Evolutionary conservation across 345 rosid species (phyloP).

Genomic region (Hirschfeldia incana): DNA sequence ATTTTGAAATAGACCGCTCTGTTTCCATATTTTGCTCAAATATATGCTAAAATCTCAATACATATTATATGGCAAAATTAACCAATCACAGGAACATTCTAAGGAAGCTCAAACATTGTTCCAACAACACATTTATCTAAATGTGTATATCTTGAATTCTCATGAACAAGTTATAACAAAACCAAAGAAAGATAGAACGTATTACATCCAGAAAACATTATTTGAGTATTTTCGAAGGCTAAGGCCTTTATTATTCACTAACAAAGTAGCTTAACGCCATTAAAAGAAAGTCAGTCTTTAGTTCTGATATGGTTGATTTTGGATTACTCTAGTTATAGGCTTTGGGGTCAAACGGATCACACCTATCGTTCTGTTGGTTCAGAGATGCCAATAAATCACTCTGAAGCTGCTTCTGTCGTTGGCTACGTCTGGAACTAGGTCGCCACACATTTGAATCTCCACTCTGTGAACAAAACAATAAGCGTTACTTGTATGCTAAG

Average conservation of each 20-base stretch:
- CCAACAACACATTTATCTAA: not conserved
- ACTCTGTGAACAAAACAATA: not conserved
- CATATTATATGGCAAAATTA: no score
- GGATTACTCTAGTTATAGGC: not conserved
- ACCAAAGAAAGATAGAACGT: not conserved
- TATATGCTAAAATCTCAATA: no score
- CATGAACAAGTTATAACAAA: not conserved
- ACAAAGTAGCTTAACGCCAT: not conserved
- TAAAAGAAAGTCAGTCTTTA: not conserved
- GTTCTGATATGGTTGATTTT: not conserved
- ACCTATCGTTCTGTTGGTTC: not conserved
- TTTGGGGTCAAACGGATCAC: not conserved
- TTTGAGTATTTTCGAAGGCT: not conserved
- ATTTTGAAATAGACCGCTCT: no score
- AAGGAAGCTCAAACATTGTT: not conserved
- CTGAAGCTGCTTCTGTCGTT: not conserved
- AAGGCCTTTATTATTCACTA: not conserved
- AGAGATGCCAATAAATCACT: not conserved
- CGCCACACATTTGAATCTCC: not conserved
- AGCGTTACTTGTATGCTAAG: not conserved
- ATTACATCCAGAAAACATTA: not conserved
- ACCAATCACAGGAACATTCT: not conserved
- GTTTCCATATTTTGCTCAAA: no score
- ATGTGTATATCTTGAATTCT: not conserved
- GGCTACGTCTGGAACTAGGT: not conserved